Conservation (phyloP, 345 rosid species). For the Orychophragmus violaceus region DNA sequence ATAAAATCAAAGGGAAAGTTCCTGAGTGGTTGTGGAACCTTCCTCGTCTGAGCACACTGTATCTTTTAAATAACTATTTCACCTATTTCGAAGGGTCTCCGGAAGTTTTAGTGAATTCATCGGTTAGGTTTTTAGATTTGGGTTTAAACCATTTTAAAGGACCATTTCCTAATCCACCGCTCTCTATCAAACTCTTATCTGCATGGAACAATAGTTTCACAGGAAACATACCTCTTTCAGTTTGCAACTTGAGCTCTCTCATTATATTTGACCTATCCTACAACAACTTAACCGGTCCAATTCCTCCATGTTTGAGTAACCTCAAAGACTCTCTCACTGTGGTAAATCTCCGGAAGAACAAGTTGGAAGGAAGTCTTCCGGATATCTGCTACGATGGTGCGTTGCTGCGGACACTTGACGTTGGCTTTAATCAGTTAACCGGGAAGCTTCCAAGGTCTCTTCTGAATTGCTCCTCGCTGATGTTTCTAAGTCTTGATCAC, state of each 20-base stretch:
- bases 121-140: background rate
- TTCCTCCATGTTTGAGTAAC: background rate
- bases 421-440: background rate
- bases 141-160: background rate
- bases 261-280: background rate
- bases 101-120: background rate
- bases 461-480: background rate
- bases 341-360: background rate
- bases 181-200: background rate
- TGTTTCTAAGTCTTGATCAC: background rate
- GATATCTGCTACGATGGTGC: accelerated
- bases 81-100: background rate
- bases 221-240: background rate
- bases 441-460: conserved; percentile 19
- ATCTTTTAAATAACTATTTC: background rate
- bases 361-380: background rate
- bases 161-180: background rate
- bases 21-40: background rate
- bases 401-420: background rate
- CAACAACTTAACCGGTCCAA: conserved; percentile 1
- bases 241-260: background rate
- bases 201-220: background rate
- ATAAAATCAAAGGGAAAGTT: background rate
- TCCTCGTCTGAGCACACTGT: background rate
- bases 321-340: background rate